phyloP scores from a whole-genome alignment of 768 basidiomycete species.

The Erythrobasidium yunnanense region DNA sequence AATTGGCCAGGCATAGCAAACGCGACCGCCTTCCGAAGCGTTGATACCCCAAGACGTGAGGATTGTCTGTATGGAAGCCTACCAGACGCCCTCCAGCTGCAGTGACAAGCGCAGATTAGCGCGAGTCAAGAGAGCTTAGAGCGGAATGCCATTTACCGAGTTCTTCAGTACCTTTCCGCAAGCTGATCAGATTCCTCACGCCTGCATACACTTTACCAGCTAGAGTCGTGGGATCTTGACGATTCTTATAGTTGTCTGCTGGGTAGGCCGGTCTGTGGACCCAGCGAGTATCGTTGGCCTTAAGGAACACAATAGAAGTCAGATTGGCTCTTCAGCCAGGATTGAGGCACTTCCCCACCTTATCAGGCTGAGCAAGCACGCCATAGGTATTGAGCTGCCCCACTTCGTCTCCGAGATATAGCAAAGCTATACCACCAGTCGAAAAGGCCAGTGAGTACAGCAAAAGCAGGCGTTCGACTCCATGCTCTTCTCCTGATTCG shows the following conservation, averaged over 20 bases:
- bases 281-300: constrained; percentile 3
- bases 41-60: constrained; percentile 13
- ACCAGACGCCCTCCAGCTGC: constrained; percentile 13
- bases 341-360: no score
- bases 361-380: background rate
- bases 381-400: constrained; percentile 11
- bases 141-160: background rate
- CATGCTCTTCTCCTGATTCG: constrained; percentile 17
- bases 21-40: background rate
- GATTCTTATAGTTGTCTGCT: background rate
- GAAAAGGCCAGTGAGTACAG: constrained; percentile 8
- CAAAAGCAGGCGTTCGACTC: constrained; percentile 6
- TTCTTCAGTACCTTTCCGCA: constrained; percentile 18
- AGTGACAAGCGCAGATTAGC: background rate
- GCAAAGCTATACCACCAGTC: constrained; percentile 4
- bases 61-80: constrained; percentile 5
- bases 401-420: constrained; percentile 20
- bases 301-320: background rate
- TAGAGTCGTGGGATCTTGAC: background rate
- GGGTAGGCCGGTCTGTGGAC: constrained; percentile 17
- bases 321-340: no score
- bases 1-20: constrained; percentile 2
- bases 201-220: background rate
- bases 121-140: background rate
- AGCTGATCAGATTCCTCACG: background rate